Evolutionary conservation across 176 grass and related monocot species (phyloP), one percentile per base, ranked within the genome.

Genomic region (Bonia amplexicaulis): DNA sequence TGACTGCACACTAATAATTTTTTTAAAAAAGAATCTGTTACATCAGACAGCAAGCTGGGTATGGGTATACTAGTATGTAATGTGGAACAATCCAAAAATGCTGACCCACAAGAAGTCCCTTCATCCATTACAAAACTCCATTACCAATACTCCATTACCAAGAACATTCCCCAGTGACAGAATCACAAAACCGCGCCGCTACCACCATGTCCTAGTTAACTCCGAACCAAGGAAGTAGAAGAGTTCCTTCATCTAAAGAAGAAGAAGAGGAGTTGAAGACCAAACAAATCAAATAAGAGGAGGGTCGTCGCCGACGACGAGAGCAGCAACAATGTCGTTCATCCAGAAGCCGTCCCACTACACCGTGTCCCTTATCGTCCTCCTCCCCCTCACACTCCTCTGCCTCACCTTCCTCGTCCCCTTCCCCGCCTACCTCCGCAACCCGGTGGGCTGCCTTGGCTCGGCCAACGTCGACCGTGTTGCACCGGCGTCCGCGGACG

Each of bases 321-420:
- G n/a, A 45, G 42, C 69, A 4, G 17, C 69, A 69, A 8, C 53
- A 44, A 81, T 80, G 80, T 68, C 74, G 48, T 74, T 40, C 64
- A 26, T 85, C 10, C 47, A 71, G 76, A 71, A 77, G 71, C 46
- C 65, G 44, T 66, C 65, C 11, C 29, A 45, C 54, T 65, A 10
- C 77, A 53, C 22, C 64, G 1, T 71, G 20, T 52, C 71, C 5
- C 77, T 91, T 82, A 7, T 91, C 71, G 22, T 71, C 52, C 9
- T 89, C 70, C 47, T 89, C 54, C 74, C 76, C 25, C 47, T 90
- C 84, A 75, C 85, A n/a, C 48, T 92, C 55, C 7, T 87, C 3
- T 51, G 64, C 23, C 22, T 80, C 54, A 48, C 65, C 20, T 25
- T 84, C 44, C 31, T 74, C 49, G 60, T 81, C 1, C 66, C 81